A percentile compares a stretch with the other conserved stretches of the same genome.
These are phyloP conservation scores for Apiosordaria backusii DNA, from an alignment of 495 filamentous ascomycete species.

Conservation along the genomic window DNA sequence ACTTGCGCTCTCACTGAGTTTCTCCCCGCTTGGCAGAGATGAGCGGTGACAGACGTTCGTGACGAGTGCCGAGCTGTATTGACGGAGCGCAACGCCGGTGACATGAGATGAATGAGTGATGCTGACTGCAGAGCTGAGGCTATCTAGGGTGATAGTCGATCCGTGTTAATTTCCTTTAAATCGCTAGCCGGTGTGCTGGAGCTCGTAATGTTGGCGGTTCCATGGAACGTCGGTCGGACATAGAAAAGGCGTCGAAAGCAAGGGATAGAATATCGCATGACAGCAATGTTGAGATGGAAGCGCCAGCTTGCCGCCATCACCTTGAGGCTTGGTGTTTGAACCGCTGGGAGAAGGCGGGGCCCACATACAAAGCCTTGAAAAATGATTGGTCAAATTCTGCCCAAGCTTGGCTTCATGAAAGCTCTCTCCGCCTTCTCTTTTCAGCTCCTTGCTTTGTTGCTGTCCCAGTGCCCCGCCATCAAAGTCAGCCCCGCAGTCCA, in stretches of 20 bases:
- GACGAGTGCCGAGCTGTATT: background rate
- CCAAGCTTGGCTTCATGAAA: background rate
- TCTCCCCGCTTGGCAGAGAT: background rate
- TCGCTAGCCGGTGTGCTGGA: background rate
- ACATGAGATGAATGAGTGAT: background rate
- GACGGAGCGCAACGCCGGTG: background rate
- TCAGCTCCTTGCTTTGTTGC: background rate
- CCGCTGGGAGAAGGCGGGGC: background rate
- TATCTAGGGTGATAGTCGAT: background rate
- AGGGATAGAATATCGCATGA: background rate
- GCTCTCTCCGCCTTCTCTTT: slow-evolving; percentile 9
- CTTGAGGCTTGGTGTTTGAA: background rate
- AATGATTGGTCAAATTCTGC: background rate
- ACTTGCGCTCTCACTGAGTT: background rate
- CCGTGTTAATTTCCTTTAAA: background rate
- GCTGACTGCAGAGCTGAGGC: background rate
- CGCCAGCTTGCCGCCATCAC: slow-evolving; percentile 1
- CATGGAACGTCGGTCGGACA: background rate
- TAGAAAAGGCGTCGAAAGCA: background rate
- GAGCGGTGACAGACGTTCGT: background rate
- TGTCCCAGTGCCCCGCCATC: slow-evolving; percentile 23
- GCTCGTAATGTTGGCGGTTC: background rate
- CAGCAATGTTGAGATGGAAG: background rate
- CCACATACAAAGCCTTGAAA: background rate
- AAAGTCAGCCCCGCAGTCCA: slow-evolving; percentile 19